Base-by-base conservation (phyloP, 2,329 filamentous ascomycete genomes). In the Fusarium sp. region DNA sequence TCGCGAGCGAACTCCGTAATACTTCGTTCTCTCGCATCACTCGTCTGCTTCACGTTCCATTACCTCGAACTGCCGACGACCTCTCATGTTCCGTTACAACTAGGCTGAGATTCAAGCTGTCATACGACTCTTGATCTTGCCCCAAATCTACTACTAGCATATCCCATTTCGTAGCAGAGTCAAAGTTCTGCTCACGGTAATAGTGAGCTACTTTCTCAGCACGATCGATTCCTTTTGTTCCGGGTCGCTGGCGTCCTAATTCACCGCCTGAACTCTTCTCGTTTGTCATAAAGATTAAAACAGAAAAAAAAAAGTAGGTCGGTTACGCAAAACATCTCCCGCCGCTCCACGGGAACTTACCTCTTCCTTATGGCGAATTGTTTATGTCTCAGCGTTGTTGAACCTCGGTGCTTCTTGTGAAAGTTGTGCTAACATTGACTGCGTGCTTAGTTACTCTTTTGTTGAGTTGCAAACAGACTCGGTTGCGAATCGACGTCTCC, bases 171-270 rank as follows among this genome's bases (percentile, higher is more conserved):
- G 66, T 73, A 72, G 67, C 64, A 60, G 62, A 68, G 70, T 73
- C 62, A 60, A 72, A 67, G 65, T 53, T 54, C 67, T 72, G 75
- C 76, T 80, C 80, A 77, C 79, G 81, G 83, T 84, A 78, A 81
- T 68, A 83, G 82, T 80, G 81, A 82, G 76, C 77, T 76, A 73
- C 75, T 75, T 71, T 65, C 71, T 73, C 67, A 73, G 77, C 75
- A 76, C 77, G 73, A 77, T 74, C 77, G 78, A 74, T 81, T 78
- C 75, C 80, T 77, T 73, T 75, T 76, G 73, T 73, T 74, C 73
- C 71, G 76, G 85, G 85, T 81, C 85, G 85, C 85, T 83, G 85
- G 85, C 85, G 84, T 85, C 85, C 85, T 83, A 79, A 73, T 72
- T 75, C 73, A 74, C 71, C 69, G 60, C 63, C 68, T 79, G 76